Evolutionary conservation across 768 basidiomycete genomes (phyloP).

Genomic region (Tricholoma saponaceum): DNA sequence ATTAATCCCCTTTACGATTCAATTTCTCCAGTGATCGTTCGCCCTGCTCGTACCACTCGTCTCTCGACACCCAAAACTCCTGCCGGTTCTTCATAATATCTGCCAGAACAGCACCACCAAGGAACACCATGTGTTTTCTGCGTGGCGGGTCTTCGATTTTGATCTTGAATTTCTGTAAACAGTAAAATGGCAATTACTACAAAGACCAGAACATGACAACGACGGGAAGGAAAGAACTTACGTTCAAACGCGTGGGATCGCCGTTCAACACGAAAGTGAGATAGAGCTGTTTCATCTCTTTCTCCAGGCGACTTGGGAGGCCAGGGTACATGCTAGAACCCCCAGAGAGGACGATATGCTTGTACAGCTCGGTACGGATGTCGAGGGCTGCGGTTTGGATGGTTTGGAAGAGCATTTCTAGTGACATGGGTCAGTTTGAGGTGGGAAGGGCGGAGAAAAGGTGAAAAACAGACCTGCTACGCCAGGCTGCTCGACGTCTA

Average conservation of each 20-base stretch:
- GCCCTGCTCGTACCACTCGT: conserved; percentile 96
- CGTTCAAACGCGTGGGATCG: conserved; percentile 81
- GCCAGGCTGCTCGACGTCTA: conserved; percentile 95
- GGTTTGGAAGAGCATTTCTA: conserved; percentile 95
- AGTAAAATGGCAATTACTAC: background rate
- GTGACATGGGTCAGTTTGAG: background rate
- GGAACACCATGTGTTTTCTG: conserved; percentile 99
- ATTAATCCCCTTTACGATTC: conserved; percentile 36
- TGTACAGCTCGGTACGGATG: conserved; percentile 87
- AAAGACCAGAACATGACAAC: background rate
- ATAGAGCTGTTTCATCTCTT: conserved; percentile 99
- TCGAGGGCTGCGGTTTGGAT: conserved; percentile 92
- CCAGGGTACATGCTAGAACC: conserved; percentile 99
- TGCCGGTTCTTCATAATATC: conserved; percentile 96
- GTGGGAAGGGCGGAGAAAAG: background rate
- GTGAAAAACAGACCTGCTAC: conserved; percentile 67
- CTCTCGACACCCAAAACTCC: conserved; percentile 93
- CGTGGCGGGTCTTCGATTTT: conserved; percentile 97
- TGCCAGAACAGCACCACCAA: conserved; percentile 96
- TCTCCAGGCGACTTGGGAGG: conserved; percentile 92
- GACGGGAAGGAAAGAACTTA: conserved; percentile 36
- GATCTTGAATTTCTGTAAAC: conserved; percentile 94
- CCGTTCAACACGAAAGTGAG: conserved; percentile 84
- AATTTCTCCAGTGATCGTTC: conserved; percentile 80
- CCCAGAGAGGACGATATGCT: conserved; percentile 96